Base-by-base conservation (phyloP, 73 alveolate species). In the Urostyla sp. region DNA sequence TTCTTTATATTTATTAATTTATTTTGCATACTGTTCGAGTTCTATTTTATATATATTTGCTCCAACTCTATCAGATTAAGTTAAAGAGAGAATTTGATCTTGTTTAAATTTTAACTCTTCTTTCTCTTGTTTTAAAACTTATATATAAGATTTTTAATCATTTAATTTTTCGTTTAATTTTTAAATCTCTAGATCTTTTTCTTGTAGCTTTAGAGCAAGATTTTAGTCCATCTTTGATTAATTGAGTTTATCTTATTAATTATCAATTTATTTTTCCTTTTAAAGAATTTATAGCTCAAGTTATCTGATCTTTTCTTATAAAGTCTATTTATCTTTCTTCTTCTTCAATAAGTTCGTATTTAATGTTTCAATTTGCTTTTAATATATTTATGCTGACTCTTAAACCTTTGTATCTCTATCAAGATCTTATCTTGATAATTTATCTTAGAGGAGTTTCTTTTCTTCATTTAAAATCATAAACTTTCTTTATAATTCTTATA, bases 1-100 rank as follows among this genome's bases (percentile, higher is more conserved):
- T 23, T 34, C 28, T 36, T 69, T 69, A 3, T 46, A 34, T 4
- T 44, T 21, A 32, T 69, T 69, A n/a, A 69, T 49, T 49, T 69
- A 24, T 55, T 69, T 69, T 10, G 49, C 5, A 46, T 69, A 69
- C 8, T 67, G 31, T 26, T 69, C 83, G 1, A 49, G 10, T 55
- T 69, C 83, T 21, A 69, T 16, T 31, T 46, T 69, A 15, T 69
- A 49, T 1, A 69, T 26, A 34, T 69, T 69, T 3, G 67, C 31
- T 15, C 49, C 83, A 2, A 69, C 83, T 49, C 83, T 69, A 31
- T 69, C 83, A 27, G 44, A 46, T 36, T 69, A 53, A n/a, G 83
- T 69, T n/a, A 69, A 67, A n/a, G 40, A 37, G 0, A 69, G 59
- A 24, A 69, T 55, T 24, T 53, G 15, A 49, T 69, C 83, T 23